Evolutionary conservation across 1,284 basidiomycete genomes (phyloP).

Genomic region (Inonotus obliquus): DNA sequence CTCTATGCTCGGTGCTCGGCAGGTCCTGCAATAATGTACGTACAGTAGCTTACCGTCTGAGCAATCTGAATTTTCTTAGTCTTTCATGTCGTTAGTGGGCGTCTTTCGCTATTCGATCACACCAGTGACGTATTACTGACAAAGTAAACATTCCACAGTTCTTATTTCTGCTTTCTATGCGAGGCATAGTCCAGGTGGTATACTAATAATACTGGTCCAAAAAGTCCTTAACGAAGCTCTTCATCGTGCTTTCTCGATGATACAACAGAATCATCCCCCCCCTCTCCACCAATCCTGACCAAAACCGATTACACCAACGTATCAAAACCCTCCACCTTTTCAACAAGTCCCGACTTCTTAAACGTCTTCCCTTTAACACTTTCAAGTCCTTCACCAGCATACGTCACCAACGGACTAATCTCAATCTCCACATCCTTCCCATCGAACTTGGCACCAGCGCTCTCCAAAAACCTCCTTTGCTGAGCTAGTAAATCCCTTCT

Average conservation of each 20-base stretch:
- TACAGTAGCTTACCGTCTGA: background rate
- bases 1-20: no score
- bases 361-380: slow-evolving; percentile 75
- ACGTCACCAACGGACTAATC: slow-evolving; percentile 83
- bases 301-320: slow-evolving; percentile 35
- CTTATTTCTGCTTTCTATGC: background rate
- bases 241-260: no score
- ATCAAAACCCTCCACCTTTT: slow-evolving; percentile 46
- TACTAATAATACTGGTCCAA: background rate
- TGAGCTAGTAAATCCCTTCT: slow-evolving; percentile 88
- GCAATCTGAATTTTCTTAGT: background rate
- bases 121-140: background rate
- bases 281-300: no score
- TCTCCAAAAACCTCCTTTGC: slow-evolving; percentile 80
- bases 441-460: slow-evolving; percentile 70
- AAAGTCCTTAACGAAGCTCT: background rate
- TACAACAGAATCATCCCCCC: no score
- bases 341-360: slow-evolving; percentile 52
- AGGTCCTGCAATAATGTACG: background rate
- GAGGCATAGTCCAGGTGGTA: background rate
- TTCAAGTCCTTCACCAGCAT: slow-evolving; percentile 90
- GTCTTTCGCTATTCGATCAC: background rate
- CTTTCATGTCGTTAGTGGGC: background rate
- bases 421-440: slow-evolving; percentile 77
- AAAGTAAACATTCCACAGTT: background rate